Base-by-base conservation (phyloP, 139 green algal species). In the Trebouxia sp. region DNA sequence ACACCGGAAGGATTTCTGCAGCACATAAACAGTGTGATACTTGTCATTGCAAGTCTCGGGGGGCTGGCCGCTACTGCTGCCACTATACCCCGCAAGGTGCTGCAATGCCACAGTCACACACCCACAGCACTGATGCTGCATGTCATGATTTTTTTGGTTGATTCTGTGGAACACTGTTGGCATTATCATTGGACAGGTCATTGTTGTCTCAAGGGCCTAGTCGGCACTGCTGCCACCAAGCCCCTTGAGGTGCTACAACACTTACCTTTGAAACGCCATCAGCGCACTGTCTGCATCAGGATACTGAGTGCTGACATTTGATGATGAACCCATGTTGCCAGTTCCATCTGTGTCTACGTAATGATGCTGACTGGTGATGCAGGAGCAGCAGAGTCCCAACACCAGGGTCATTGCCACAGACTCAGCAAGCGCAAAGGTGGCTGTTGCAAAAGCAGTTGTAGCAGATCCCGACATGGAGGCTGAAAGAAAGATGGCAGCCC, bases 401-500 rank as follows among this genome's bases (percentile, higher is more conserved):
- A 65, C 45, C 28, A 45, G 38, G 42, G 35, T 53, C 69, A 77
- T 53, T 55, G 41, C 69, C 10, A 77, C 41, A 56, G 69, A 77
- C 41, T 77, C 69, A 77, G 69, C 69, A 17, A 53, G 41, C 39
- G 69, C 69, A 35, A 77, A 77, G 41, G 69, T 41, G 37, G 69
- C 69, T 12, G 69, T 77, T 22, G 43, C 69, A 20, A 77, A 51
- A 26, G 69, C 69, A 53, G 69, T 77, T 26, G 43, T 77, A 0
- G 42, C 69, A 77, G 69, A 77, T 26, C 69, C 69, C 24, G 69
- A 77, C 43, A 77, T 77, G 69, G 69, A 77, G 69, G 43, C 69
- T n/a, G 94, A 97, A 82, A 81, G 80, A 32, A 79, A 94, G 83
- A 83, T 98, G 83, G 94, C 94, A 11, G 88, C 89, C 62, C 95